A percentile compares a stretch with the other conserved stretches of the same genome.
Conservation (phyloP, 768 basidiomycete genomes). For the Filobasidium floriforme region DNA sequence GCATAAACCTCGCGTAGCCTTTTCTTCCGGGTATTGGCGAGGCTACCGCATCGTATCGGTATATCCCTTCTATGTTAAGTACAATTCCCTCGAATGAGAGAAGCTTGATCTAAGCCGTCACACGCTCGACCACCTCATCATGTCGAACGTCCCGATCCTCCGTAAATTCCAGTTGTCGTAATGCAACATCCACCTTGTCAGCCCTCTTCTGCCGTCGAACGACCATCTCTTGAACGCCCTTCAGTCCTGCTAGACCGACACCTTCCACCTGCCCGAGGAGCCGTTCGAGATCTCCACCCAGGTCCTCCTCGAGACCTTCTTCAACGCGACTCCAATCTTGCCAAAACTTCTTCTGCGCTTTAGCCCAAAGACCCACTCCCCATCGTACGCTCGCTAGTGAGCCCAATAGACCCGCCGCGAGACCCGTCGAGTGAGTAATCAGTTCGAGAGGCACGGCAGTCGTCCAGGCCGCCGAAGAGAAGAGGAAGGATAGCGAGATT, state of each 20-base stretch:
- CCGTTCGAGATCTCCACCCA: slow-evolving; percentile 37
- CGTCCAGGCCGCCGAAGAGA: slow-evolving; percentile 29
- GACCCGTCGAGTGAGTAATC: slow-evolving; percentile 25
- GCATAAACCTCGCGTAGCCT: too few species aligned
- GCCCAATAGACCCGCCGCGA: slow-evolving; percentile 30
- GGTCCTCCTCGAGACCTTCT: slow-evolving; percentile 35
- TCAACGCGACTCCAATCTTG: slow-evolving; percentile 36
- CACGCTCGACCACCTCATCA: too few species aligned
- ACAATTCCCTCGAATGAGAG: too few species aligned
- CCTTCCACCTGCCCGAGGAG: slow-evolving; percentile 33
- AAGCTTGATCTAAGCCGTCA: too few species aligned
- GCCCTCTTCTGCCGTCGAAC: too few species aligned
- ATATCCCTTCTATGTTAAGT: too few species aligned
- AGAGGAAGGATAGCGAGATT: slow-evolving; percentile 22
- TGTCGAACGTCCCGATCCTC: too few species aligned
- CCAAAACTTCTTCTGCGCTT: slow-evolving; percentile 38
- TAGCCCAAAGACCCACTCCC: slow-evolving; percentile 35
- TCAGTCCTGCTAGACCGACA: slow-evolving; percentile 18
- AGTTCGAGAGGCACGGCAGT: slow-evolving; percentile 30
- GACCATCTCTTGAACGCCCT: slow-evolving; percentile 17
- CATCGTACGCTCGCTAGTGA: slow-evolving; percentile 28
- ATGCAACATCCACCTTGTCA: too few species aligned
- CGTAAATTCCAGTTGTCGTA: too few species aligned
- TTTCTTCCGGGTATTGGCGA: too few species aligned
- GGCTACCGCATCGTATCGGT: too few species aligned